Conservation (phyloP, 768 basidiomycete genomes). For the Multifurca ochricompacta region DNA sequence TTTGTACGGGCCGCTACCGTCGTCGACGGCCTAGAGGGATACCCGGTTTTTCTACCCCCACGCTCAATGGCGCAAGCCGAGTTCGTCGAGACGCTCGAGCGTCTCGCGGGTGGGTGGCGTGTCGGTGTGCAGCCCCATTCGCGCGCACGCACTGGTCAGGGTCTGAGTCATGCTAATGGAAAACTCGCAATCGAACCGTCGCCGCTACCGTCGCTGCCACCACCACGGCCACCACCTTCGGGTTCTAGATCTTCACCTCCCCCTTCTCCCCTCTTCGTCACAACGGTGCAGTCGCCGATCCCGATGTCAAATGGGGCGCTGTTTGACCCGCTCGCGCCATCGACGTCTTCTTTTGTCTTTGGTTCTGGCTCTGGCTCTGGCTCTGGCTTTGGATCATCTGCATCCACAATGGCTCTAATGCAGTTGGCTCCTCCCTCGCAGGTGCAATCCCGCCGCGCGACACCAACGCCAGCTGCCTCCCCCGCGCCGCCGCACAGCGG, state of each 20-base stretch:
- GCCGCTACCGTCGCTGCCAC: constrained; percentile 26
- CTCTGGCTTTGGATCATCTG: no score
- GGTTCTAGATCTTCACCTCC: constrained; percentile 8
- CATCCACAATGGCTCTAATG: background rate
- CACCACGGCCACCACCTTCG: no score
- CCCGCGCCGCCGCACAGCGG: constrained; percentile 11
- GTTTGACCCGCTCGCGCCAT: constrained; percentile 23
- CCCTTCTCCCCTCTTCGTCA: constrained; percentile 22
- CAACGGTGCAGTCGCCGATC: background rate
- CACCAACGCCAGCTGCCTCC: constrained; percentile 18
- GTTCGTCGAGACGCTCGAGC: constrained; percentile 77
- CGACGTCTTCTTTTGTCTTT: constrained; percentile 22
- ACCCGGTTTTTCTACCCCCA: constrained; percentile 81
- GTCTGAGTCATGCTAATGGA: constrained; percentile 30
- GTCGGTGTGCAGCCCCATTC: constrained; percentile 56
- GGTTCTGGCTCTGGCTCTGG: background rate
- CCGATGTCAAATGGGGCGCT: background rate
- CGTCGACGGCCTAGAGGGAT: constrained; percentile 79
- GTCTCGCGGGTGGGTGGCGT: constrained; percentile 71
- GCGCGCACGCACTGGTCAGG: constrained; percentile 22
- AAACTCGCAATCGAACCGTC: constrained; percentile 39
- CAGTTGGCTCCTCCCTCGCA: constrained; percentile 1
- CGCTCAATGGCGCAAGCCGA: constrained; percentile 87
- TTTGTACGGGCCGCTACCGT: constrained; percentile 61
- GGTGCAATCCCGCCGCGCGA: constrained; percentile 17